These are phyloP conservation scores for Antitrichia curtipendula DNA, from an alignment of 225 moss, liverwort and hornwort species.

Conservation along the genomic window DNA sequence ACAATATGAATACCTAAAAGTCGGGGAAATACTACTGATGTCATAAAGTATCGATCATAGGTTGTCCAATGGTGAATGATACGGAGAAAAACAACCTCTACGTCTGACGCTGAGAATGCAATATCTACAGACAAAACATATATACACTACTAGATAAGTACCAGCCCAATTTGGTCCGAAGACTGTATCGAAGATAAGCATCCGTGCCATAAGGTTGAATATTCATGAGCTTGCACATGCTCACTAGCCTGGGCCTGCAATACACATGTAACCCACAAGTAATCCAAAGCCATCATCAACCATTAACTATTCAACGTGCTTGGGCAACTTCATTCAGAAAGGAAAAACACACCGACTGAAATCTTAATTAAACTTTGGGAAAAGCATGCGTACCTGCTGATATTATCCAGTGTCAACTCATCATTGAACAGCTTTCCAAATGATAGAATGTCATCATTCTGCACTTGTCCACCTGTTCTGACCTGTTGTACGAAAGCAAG, in stretches of 20 bases:
- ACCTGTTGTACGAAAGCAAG: constrained; percentile 34
- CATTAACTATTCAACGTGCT: background rate
- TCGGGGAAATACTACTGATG: background rate
- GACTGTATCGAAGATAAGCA: constrained; percentile 98
- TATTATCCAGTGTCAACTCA: constrained; percentile 92
- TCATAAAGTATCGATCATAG: background rate
- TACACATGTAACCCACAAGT: background rate
- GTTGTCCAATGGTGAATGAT: background rate
- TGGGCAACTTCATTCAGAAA: background rate
- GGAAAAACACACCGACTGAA: background rate
- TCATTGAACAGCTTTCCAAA: constrained; percentile 97
- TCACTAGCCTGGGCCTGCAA: constrained; percentile 85
- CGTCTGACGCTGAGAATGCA: background rate
- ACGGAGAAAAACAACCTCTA: background rate
- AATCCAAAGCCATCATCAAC: background rate
- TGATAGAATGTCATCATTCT: constrained; percentile 73
- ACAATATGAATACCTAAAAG: background rate
- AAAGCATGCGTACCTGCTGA: constrained; percentile 53
- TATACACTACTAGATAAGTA: background rate
- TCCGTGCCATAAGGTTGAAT: constrained; percentile 99
- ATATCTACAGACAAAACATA: background rate
- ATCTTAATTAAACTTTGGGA: background rate
- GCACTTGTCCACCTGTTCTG: constrained; percentile 78
- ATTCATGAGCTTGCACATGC: constrained; percentile 99
- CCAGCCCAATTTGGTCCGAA: constrained; percentile 84